Evolutionary conservation across 2,329 filamentous ascomycete species (phyloP).

Genomic region (Pseudogymnoascus verrucosus): DNA sequence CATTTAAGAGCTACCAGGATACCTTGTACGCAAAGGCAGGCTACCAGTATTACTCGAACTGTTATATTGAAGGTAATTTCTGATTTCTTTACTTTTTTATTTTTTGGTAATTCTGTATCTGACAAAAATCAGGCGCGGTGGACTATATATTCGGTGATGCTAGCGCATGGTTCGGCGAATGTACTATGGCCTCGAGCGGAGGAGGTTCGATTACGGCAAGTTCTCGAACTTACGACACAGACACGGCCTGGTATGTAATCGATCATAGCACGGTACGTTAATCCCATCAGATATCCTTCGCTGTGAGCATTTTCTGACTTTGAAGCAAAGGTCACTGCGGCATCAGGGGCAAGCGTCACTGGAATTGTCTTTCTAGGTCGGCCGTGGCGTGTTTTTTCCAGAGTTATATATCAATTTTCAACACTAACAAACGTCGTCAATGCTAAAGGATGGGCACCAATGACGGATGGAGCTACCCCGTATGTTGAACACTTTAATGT

Average conservation of each 20-base stretch:
- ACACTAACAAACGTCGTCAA: slow-evolving; percentile 41
- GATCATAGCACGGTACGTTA: slow-evolving; percentile 38
- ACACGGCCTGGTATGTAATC: slow-evolving; percentile 42
- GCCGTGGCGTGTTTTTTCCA: slow-evolving; percentile 40
- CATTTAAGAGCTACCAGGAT: slow-evolving; percentile 47
- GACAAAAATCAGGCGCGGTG: slow-evolving; percentile 27
- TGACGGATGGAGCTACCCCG: slow-evolving; percentile 16
- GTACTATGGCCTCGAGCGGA: slow-evolving; percentile 23
- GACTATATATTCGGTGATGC: slow-evolving; percentile 51
- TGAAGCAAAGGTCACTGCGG: slow-evolving; percentile 2
- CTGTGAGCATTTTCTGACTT: slow-evolving; percentile 16
- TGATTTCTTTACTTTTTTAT: background rate
- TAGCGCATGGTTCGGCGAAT: slow-evolving; percentile 42
- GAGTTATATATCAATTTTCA: slow-evolving; percentile 43
- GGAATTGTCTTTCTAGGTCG: slow-evolving; percentile 42
- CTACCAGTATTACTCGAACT: slow-evolving; percentile 45
- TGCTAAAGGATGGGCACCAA: slow-evolving; percentile 36
- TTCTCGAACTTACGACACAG: slow-evolving; percentile 31
- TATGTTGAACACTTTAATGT: slow-evolving; percentile 4
- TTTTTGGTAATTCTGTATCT: slow-evolving; percentile 5
- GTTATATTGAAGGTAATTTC: slow-evolving; percentile 41
- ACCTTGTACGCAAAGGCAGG: slow-evolving; percentile 42
- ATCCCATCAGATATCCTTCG: background rate
- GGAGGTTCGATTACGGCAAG: slow-evolving; percentile 38
- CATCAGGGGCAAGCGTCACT: slow-evolving; percentile 13